phyloP scores from a whole-genome alignment of 2,329 filamentous ascomycete species.

The Trichoderma atrobrunneum region DNA sequence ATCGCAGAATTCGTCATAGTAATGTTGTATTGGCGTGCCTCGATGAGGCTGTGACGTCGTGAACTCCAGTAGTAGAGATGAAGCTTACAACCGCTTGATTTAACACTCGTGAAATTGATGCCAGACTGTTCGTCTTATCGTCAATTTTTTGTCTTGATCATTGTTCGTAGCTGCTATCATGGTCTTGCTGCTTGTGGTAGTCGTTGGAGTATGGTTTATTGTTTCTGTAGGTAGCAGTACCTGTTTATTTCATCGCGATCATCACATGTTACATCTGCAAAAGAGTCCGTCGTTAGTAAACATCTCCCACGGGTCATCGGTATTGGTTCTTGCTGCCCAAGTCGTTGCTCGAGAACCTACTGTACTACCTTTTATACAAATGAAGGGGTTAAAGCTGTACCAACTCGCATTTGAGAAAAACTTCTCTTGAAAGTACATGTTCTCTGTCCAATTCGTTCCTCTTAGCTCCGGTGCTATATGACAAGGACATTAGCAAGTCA shows the following conservation, averaged over 20 bases:
- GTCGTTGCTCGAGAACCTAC: background rate
- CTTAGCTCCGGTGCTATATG: background rate
- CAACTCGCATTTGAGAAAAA: background rate
- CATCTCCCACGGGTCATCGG: background rate
- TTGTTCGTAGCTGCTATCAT: background rate
- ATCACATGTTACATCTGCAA: background rate
- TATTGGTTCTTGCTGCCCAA: background rate
- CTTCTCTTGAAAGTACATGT: background rate
- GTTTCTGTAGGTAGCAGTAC: background rate
- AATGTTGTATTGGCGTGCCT: background rate
- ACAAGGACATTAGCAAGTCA: background rate
- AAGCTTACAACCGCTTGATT: background rate
- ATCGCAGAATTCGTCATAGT: background rate
- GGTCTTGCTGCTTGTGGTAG: background rate
- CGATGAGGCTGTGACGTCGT: background rate
- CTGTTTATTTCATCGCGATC: background rate
- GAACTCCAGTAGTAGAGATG: background rate
- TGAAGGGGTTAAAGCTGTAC: background rate
- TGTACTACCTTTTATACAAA: fast-evolving
- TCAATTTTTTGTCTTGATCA: background rate
- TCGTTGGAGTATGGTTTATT: background rate
- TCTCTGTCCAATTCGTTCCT: background rate
- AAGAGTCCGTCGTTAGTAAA: background rate
- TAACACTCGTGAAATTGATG: background rate
- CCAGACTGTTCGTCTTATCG: background rate